Percentiles rank a stretch among this genome's conserved stretches.
phyloP scores from a whole-genome alignment of 2,329 filamentous ascomycete genomes.

The Xylariales sp. region DNA sequence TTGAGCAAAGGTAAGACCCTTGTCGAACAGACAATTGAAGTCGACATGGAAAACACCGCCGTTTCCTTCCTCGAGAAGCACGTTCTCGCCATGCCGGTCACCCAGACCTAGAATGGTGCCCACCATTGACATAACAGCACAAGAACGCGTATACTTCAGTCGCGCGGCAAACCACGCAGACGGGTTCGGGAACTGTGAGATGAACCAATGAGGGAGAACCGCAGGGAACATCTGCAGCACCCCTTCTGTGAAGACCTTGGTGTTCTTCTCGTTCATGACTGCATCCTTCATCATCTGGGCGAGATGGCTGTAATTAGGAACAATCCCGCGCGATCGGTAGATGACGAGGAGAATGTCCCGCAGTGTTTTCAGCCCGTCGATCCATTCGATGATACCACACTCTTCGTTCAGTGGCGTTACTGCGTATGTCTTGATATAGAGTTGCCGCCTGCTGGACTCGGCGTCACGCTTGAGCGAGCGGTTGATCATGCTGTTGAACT shows the following conservation, averaged over 20 bases:
- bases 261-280: slow-evolving; percentile 51
- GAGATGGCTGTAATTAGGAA: slow-evolving; percentile 65
- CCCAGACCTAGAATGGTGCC: slow-evolving; percentile 91
- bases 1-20: slow-evolving; percentile 90
- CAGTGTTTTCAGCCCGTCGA: slow-evolving; percentile 90
- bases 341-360: slow-evolving; percentile 81
- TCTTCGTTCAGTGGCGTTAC: slow-evolving; percentile 97
- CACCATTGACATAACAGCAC: slow-evolving; percentile 99
- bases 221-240: slow-evolving; percentile 67
- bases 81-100: slow-evolving; percentile 95
- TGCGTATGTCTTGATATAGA: slow-evolving; percentile 96
- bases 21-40: slow-evolving; percentile 99
- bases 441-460: slow-evolving; percentile 80
- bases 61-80: slow-evolving; percentile 88
- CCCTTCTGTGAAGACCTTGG: slow-evolving; percentile 65
- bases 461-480: slow-evolving; percentile 86
- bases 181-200: slow-evolving; percentile 89
- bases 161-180: slow-evolving; percentile 88
- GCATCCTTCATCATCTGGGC: slow-evolving; percentile 60
- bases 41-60: slow-evolving; percentile 96
- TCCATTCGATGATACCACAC: slow-evolving; percentile 97
- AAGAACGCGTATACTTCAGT: slow-evolving; percentile 84
- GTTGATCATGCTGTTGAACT: slow-evolving; percentile 98
- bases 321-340: slow-evolving; percentile 70
- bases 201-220: slow-evolving; percentile 90